These are phyloP conservation scores for Cutaneotrichosporon sp. DNA, from an alignment of 1,284 basidiomycete species.

Conservation along the genomic window DNA sequence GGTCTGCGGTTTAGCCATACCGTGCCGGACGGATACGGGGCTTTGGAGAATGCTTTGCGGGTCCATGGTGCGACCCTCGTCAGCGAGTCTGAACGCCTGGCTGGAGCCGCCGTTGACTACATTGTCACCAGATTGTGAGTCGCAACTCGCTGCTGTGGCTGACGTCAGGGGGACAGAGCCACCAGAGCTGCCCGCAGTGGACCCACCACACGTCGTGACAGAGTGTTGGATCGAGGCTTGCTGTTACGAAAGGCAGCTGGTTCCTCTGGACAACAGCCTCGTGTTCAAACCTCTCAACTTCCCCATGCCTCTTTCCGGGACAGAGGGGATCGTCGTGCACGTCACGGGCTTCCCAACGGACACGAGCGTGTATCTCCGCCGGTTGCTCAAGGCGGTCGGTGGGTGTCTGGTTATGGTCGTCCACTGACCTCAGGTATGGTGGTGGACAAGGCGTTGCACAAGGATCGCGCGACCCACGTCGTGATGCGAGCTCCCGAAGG, in stretches of 20 bases:
- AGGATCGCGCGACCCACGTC: slow-evolving; percentile 35
- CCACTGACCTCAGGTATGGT: slow-evolving; percentile 20
- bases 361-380: slow-evolving; percentile 31
- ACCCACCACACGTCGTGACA: slow-evolving; percentile 29
- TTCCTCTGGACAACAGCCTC: slow-evolving; percentile 33
- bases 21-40: slow-evolving; percentile 30
- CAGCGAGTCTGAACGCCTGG: slow-evolving; percentile 26
- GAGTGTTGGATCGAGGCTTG: slow-evolving; percentile 49
- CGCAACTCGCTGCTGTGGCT: too few relatives aligned
- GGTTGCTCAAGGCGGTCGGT: slow-evolving; percentile 38
- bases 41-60: slow-evolving; percentile 33
- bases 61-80: slow-evolving; percentile 33
- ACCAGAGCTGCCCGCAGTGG: slow-evolving; percentile 2
- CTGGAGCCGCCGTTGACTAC: slow-evolving; percentile 38
- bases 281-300: slow-evolving; percentile 38
- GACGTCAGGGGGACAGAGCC: neutral
- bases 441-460: slow-evolving; percentile 31
- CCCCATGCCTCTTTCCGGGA: slow-evolving; percentile 33
- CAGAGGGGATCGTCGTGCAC: slow-evolving; percentile 25
- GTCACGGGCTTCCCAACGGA: slow-evolving; percentile 38
- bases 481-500: slow-evolving; percentile 27
- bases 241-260: slow-evolving; percentile 31
- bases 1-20: slow-evolving; percentile 38
- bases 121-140: slow-evolving; percentile 44
- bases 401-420: slow-evolving; percentile 4